These are phyloP conservation scores for Beauveria medogensis DNA, from an alignment of 2,329 filamentous ascomycete species.

Conservation along the genomic window DNA sequence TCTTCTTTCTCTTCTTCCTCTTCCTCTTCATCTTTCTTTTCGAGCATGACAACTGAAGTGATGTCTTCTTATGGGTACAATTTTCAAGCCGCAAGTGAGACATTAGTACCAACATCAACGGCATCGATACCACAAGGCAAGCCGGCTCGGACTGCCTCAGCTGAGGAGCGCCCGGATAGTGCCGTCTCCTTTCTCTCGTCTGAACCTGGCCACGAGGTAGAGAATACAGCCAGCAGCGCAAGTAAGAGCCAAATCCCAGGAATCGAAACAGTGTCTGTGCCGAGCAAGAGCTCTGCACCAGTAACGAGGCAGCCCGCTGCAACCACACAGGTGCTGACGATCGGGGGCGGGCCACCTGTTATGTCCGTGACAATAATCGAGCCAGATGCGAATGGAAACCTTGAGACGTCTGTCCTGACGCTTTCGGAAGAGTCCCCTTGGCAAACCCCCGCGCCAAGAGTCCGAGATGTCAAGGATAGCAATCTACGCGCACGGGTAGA, in stretches of 20 bases:
- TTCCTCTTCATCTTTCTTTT: background rate
- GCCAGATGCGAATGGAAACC: slow-evolving; percentile 15
- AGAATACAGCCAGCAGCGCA: slow-evolving; percentile 1
- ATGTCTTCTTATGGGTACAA: slow-evolving; percentile 4
- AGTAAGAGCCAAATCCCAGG: slow-evolving; percentile 3
- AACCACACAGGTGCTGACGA: background rate
- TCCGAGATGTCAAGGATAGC: background rate
- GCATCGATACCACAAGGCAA: background rate
- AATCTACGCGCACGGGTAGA: slow-evolving; percentile 1
- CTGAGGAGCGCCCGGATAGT: background rate
- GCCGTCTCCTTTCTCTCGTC: slow-evolving; percentile 1
- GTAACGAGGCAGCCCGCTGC: background rate
- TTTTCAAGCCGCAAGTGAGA: background rate
- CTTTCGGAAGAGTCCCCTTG: slow-evolving; percentile 13
- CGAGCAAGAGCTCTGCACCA: background rate
- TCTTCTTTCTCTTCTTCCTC: background rate
- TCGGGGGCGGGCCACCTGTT: slow-evolving; percentile 5
- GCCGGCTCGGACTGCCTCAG: background rate
- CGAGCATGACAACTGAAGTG: background rate
- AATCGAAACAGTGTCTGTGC: background rate
- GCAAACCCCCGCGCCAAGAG: background rate
- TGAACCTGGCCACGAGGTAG: background rate
- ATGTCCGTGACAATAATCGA: slow-evolving; percentile 19
- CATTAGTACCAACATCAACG: background rate
- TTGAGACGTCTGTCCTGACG: slow-evolving; percentile 16